Conservation (phyloP, 2,329 filamentous ascomycete genomes). For the Neurospora crassa region DNA sequence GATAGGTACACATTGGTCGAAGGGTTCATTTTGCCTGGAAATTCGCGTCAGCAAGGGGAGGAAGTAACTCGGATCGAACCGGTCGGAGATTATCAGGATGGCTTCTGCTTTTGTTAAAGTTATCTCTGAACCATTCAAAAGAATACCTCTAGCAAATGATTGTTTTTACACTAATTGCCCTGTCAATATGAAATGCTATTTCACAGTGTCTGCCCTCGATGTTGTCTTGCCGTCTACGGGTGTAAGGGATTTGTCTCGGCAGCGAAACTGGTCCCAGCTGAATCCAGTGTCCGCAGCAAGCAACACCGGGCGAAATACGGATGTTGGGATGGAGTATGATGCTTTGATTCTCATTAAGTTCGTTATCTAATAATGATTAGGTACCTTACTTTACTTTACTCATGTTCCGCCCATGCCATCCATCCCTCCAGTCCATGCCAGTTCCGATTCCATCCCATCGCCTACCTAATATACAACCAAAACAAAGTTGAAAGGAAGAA, state of each 20-base stretch:
- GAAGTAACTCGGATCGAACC: neutral
- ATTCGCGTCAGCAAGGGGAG: neutral
- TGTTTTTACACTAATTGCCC: neutral
- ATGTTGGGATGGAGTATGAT: neutral
- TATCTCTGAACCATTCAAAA: neutral
- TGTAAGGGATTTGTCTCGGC: neutral
- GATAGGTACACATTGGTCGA: neutral
- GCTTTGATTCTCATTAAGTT: neutral
- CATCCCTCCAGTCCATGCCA: neutral
- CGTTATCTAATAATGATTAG: neutral
- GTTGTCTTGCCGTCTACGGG: neutral
- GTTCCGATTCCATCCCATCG: neutral
- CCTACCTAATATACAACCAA: neutral
- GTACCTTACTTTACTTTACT: neutral
- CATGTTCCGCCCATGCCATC: neutral
- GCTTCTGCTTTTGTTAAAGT: neutral
- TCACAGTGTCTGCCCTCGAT: neutral
- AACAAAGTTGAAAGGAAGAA: neutral
- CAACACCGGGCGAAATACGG: neutral
- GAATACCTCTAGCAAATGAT: neutral
- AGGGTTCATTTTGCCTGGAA: neutral
- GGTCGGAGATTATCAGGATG: neutral
- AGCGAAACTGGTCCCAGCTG: neutral
- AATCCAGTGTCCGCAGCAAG: neutral
- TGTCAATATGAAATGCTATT: neutral